Base-by-base conservation (phyloP, 257 asterid genomes). In the Ilex aquifolium region DNA sequence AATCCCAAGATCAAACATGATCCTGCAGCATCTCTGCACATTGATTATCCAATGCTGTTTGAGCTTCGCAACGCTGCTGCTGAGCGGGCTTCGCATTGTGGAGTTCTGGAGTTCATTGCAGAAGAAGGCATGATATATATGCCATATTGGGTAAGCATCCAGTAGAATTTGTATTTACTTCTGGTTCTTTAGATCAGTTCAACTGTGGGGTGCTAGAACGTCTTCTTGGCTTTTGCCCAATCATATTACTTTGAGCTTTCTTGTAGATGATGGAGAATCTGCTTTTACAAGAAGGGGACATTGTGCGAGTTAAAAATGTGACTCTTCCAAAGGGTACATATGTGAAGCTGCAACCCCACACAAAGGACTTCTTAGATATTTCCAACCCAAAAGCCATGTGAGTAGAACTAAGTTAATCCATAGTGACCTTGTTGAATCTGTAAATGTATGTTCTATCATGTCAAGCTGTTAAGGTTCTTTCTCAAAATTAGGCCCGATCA, bases 111-210 rank as follows among this genome's bases (percentile, higher is more conserved):
- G 80, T 93, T 93, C 75, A 82, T 87, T 85, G 97, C 99, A 48
- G 99, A 93, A 75, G 97, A 93, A 77, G 99, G 99, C 87, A 78
- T 87, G 96, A 87, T 93, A 65, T 90, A 93, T 63, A 87, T 93
- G 96, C 99, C 99, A 63, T 93, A 93, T 69, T 93, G 99, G 99
- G 99, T 93, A 75, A 44, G 88, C 58, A 62, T 57, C 42, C 57
- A 32, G 39, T 46, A 11, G 16, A 57, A 32, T 61, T 56, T 53
- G 57, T 61, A 44, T 64, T 13, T 52, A 40, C 36, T 57, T 29
- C 32, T 6, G 56, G 48, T 36, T 4, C 42, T 56, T 50, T 61
- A 61, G 17, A 32, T 67, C 49, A 59, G 56, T 72, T 64, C 31
- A 14, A 56, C 44, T 61, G 42, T 36, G 7, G 8, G 8, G 42